Evolutionary conservation across 2,329 filamentous ascomycete genomes (phyloP), one percentile per base, ranked within the genome.

Genomic region (Penicillium sp.): DNA sequence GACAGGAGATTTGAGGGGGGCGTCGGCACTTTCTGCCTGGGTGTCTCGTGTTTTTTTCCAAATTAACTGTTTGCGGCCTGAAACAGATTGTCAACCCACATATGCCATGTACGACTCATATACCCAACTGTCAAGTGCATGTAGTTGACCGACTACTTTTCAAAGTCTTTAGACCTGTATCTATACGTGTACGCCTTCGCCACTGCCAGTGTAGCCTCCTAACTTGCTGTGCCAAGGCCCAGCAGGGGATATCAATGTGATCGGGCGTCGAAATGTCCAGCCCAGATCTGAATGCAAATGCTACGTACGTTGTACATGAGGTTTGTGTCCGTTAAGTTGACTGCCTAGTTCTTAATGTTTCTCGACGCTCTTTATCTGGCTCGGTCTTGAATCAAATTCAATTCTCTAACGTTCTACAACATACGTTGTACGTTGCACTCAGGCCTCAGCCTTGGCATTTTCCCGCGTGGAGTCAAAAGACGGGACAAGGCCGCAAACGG

Each of bases 401-500:
- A 8, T 8, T 44, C 14, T 19, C 16, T 45, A 45, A 45, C 16
- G 16, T 23, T 11, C 11, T 34, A 34, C 32, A 34, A 23, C 9
- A n/a, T n/a, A n/a, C 18, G 27, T 44, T 26, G 32, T 9, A 39
- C 16, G 10, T 34, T 13, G 32, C 32, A 11, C 42, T 44, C 16
- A 44, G 42, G 42, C 23, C 39, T 27, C 5, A 14, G 50, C 13
- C 57, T 59, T 59, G 55, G 57, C 57, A 47, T 44, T 34, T 34
- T 51, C 47, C 54, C 57, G 57, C 47, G 54, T 55, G 51, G 52
- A 46, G 57, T 56, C 43, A 14, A 8, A 35, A 35, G 39, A 32
- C 43, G 41, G 50, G 29, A 42, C 42, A 51, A 42, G 34, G 53
- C 56, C 40, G 51, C 51, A 55, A 59, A 57, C 57, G 51, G 41